phyloP scores from a whole-genome alignment of 495 filamentous ascomycete species.

The Bacidia gigantensis region DNA sequence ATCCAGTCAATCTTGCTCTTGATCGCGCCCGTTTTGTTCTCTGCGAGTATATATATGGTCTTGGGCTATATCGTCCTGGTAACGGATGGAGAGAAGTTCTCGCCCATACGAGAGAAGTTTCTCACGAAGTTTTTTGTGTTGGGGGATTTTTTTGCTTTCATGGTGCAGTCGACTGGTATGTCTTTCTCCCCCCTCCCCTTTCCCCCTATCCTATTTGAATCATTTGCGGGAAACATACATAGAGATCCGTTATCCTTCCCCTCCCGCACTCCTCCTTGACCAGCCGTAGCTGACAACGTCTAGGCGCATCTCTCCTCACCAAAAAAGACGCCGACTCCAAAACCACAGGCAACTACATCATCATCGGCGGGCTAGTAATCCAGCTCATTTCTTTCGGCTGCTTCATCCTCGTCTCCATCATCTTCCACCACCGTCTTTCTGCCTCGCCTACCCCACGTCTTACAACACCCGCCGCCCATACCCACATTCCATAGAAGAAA shows the following conservation, averaged over 20 bases:
- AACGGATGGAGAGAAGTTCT: slow-evolving; percentile 25
- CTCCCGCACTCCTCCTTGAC: no score
- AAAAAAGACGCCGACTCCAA: slow-evolving; percentile 8
- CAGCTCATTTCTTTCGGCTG: slow-evolving; percentile 36
- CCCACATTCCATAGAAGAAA: slow-evolving; percentile 34
- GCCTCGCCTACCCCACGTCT: slow-evolving; percentile 12
- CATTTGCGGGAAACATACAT: neutral
- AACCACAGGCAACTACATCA: slow-evolving; percentile 34
- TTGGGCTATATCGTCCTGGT: slow-evolving; percentile 20
- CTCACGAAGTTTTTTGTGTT: slow-evolving; percentile 35
- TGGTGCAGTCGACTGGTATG: slow-evolving; percentile 29
- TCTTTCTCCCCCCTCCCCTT: slow-evolving; percentile 9
- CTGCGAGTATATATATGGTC: slow-evolving; percentile 25
- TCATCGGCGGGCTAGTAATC: slow-evolving; percentile 36
- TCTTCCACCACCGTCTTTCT: slow-evolving; percentile 27
- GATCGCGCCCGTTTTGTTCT: slow-evolving; percentile 23
- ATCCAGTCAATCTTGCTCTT: slow-evolving; percentile 29
- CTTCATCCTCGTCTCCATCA: slow-evolving; percentile 28
- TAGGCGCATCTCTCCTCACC: neutral
- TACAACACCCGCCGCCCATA: neutral
- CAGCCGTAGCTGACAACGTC: no score
- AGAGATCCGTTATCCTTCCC: neutral
- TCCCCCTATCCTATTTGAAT: neutral
- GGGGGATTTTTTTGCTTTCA: slow-evolving; percentile 35
- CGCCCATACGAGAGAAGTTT: slow-evolving; percentile 28